These are phyloP conservation scores for Salix dunnii DNA, from an alignment of 345 rosid species.

Conservation along the genomic window DNA sequence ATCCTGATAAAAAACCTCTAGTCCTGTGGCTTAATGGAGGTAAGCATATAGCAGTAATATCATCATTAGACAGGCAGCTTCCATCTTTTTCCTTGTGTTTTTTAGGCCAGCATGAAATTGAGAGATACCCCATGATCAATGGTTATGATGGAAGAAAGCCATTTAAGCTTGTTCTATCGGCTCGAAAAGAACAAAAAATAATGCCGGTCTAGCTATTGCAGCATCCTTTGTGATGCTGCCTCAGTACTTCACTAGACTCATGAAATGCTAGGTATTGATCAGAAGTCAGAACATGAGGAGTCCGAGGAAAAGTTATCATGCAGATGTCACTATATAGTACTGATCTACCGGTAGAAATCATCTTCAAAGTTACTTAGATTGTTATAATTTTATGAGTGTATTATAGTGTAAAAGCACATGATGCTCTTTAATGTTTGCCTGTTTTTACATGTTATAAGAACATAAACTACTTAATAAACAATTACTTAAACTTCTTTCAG, in stretches of 20 bases:
- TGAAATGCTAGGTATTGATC: neutral
- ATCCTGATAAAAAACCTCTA: constrained; percentile 61
- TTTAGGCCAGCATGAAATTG: neutral
- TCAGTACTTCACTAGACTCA: neutral
- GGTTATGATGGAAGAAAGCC: neutral
- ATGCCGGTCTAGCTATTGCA: neutral
- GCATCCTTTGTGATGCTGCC: neutral
- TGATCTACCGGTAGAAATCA: neutral
- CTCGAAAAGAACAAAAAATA: neutral
- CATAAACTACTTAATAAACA: constrained; percentile 11
- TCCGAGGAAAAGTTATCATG: neutral
- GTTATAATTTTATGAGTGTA: neutral
- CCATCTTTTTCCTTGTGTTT: neutral
- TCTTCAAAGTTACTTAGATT: constrained; percentile 1
- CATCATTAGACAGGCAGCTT: neutral
- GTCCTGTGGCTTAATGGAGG: constrained; percentile 99
- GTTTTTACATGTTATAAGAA: neutral
- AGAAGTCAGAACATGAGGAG: neutral
- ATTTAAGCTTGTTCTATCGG: neutral
- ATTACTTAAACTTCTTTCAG: neutral
- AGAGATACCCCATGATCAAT: neutral
- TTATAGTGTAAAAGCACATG: neutral
- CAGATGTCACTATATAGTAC: neutral
- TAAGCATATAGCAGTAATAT: constrained; percentile 18
- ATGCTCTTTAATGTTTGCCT: neutral